Evolutionary conservation across 225 moss, liverwort and hornwort genomes (phyloP), one percentile per base, ranked within the genome.

Genomic region (Marchantia polymorpha): DNA sequence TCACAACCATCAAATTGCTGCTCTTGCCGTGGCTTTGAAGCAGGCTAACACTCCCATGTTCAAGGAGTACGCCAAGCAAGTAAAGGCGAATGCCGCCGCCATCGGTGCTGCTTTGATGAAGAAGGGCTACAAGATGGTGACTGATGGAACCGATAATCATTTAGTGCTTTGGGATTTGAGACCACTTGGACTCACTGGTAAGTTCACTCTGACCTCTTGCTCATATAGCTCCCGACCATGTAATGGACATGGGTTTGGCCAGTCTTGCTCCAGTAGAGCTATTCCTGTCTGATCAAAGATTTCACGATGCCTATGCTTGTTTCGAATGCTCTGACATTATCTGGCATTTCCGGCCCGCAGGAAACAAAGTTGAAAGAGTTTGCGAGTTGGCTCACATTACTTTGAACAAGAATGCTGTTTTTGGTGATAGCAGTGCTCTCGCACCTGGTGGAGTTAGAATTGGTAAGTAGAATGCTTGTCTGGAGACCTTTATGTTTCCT

Each of bases 351-450:
- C 0, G 7, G 27, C 26, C 7, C 7, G 54, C 82, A 92, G 92
- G 94, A 9, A 96, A 96, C 84, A 96, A 96, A 85, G 96, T 96
- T 30, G 94, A 96, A 87, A 93, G 91, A 82, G 92, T 96, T 14
- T 96, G 96, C 64, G 94, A 95, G 78, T 83, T 95, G 49, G 91
- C 90, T 0, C 91, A 95, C 82, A 95, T 95, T 72, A 95, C 94
- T 39, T 72, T 95, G 76, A 96, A 96, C 90, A 96, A 96, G 84
- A 96, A 96, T 82, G 96, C 94, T 3, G 93, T 96, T 29, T 93
- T 94, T 66, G 94, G 96, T n/a, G 96, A 96, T 74, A 96, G 96
- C 82, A 94, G 94, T 22, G 96, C 96, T 6, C 83, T 96, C 74
- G 91, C 93, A 22, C 94, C 93, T 4, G 94, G 94, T 60, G 96